Percentiles rank a stretch among this genome's conserved stretches.
phyloP scores from a whole-genome alignment of 139 green algal species.

The Spirogloea muscicola region DNA sequence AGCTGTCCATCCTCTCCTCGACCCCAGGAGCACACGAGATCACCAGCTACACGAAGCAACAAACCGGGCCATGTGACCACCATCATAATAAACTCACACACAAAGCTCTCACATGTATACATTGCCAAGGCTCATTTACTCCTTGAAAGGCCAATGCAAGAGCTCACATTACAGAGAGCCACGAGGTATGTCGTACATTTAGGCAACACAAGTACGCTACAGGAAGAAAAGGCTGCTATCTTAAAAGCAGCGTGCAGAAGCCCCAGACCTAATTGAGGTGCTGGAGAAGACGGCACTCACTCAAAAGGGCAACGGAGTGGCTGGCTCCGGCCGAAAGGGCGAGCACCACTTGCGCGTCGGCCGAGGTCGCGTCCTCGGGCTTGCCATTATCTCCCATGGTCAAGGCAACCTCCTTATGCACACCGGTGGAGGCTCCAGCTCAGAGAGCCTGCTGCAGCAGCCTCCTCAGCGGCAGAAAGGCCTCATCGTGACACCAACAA shows the following conservation, averaged over 20 bases:
- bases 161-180: neutral
- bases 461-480: too few species aligned
- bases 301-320: conserved; percentile 26
- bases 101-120: too few species aligned
- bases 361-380: too few species aligned
- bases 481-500: too few species aligned
- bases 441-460: too few species aligned
- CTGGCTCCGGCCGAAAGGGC: conserved; percentile 13
- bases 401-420: too few species aligned
- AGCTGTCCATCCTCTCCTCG: conserved; percentile 80
- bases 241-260: neutral
- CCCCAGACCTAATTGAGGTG: neutral
- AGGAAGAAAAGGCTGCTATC: neutral
- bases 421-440: too few species aligned
- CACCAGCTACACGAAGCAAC: conserved; percentile 21
- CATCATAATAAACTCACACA: too few species aligned
- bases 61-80: too few species aligned
- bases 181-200: neutral
- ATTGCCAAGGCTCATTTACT: neutral
- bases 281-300: conserved; percentile 3
- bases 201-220: too few species aligned
- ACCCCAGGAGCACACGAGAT: conserved; percentile 61
- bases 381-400: too few species aligned
- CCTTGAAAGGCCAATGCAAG: neutral
- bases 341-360: too few species aligned